A percentile compares a stretch with the other conserved stretches of the same genome.
Evolutionary conservation across 2,329 filamentous ascomycete genomes (phyloP).

Genomic region (Cladosporium halotolerans): DNA sequence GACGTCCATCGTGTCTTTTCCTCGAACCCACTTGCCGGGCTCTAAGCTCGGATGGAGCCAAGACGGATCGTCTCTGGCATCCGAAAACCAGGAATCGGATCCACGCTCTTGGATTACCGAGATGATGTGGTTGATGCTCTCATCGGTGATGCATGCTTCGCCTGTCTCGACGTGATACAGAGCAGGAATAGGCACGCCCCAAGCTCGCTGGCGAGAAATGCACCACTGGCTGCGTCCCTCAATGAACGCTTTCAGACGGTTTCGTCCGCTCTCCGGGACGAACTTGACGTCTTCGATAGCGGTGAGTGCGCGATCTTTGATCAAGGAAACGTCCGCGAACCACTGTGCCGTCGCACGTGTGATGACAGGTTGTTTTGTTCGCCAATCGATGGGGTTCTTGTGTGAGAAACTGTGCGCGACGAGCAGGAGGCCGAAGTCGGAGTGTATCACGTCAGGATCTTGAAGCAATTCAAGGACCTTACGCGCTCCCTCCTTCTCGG

Average conservation of each 20-base stretch:
- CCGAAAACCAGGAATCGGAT: constrained; percentile 92
- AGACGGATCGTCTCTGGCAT: constrained; percentile 63
- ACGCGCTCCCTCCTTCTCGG: constrained; percentile 62
- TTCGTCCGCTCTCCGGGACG: constrained; percentile 66
- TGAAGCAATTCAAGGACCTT: constrained; percentile 65
- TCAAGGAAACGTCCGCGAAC: constrained; percentile 86
- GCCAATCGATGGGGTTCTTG: constrained; percentile 98
- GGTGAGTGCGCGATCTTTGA: constrained; percentile 67
- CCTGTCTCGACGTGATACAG: constrained; percentile 61
- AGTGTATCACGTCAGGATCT: constrained; percentile 22
- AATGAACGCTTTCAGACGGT: constrained; percentile 77
- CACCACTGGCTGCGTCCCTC: constrained; percentile 92
- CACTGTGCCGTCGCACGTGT: constrained; percentile 91
- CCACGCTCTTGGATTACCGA: constrained; percentile 68
- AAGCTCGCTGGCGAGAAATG: constrained; percentile 89
- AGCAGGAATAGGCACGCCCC: constrained; percentile 94
- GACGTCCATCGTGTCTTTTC: constrained; percentile 96
- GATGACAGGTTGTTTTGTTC: constrained; percentile 87
- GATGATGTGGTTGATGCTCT: constrained; percentile 80
- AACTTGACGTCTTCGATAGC: constrained; percentile 70
- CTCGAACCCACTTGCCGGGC: constrained; percentile 58
- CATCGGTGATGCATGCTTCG: constrained; percentile 68
- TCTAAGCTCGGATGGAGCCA: constrained; percentile 68
- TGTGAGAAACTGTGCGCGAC: constrained; percentile 67
- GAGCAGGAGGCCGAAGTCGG: constrained; percentile 49